Evolutionary conservation across 2,329 filamentous ascomycete species (phyloP).

Genomic region (Apiospora aurea): DNA sequence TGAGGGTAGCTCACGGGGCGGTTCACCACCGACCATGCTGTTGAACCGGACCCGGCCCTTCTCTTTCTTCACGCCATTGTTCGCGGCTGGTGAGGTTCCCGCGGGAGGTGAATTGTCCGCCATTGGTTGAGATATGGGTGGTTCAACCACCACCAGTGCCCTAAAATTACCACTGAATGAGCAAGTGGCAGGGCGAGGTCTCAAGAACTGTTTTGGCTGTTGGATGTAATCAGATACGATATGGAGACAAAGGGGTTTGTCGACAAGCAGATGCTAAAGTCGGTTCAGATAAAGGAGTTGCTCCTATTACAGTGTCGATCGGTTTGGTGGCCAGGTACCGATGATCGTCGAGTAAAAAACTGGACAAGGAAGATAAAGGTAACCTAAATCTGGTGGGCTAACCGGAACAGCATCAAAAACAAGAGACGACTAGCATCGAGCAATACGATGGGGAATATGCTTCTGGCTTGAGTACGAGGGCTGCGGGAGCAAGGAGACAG

Average conservation of each 20-base stretch:
- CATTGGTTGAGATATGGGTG: constrained; percentile 3
- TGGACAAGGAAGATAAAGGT: constrained; percentile 14
- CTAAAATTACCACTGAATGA: not conserved
- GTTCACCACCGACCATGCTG: constrained; percentile 49
- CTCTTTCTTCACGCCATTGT: constrained; percentile 44
- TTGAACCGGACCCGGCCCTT: constrained; percentile 58
- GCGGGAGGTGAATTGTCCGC: constrained; percentile 1
- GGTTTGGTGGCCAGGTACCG: constrained; percentile 9
- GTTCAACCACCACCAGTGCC: constrained; percentile 2
- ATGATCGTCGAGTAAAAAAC: constrained; percentile 9
- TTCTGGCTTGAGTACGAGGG: constrained; percentile 8
- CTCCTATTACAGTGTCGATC: constrained; percentile 20
- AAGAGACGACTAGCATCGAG: constrained; percentile 8
- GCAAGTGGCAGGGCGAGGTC: not conserved
- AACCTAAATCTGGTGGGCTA: constrained; percentile 4
- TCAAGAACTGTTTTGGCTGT: not conserved
- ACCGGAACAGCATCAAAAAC: not conserved
- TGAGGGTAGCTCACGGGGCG: constrained; percentile 34
- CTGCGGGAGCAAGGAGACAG: constrained; percentile 1
- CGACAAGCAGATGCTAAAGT: not conserved
- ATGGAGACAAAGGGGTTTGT: constrained; percentile 1
- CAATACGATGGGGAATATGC: constrained; percentile 17
- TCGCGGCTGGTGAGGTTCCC: constrained; percentile 2
- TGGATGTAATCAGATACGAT: not conserved
- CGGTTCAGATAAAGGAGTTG: constrained; percentile 16